Evolutionary conservation across 23 red algal species (phyloP).

Genomic region (Gracilaria domingensis): DNA sequence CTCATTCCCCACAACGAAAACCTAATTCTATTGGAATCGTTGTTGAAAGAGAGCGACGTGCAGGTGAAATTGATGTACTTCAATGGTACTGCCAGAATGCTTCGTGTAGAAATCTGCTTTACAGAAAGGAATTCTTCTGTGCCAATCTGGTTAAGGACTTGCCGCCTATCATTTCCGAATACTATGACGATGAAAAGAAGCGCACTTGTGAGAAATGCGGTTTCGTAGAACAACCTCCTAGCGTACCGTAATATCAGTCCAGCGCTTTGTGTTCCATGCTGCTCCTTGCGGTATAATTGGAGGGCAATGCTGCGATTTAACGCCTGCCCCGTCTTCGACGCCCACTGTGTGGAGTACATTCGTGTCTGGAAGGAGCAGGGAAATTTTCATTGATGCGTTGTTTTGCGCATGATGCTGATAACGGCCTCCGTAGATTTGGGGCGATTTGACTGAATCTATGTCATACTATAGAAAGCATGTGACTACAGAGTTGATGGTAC

Average conservation of each 20-base stretch:
- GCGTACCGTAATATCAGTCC: neutral
- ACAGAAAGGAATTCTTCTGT: slow-evolving; percentile 85
- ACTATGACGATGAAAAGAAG: slow-evolving; percentile 63
- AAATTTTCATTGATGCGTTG: too few relatives aligned
- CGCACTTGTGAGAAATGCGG: slow-evolving; percentile 93
- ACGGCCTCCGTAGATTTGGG: too few relatives aligned
- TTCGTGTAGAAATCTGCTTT: slow-evolving; percentile 70
- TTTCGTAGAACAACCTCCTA: slow-evolving; percentile 72
- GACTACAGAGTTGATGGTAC: too few relatives aligned
- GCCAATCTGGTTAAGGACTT: slow-evolving; percentile 86
- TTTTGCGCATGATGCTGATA: too few relatives aligned
- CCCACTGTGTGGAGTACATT: too few relatives aligned
- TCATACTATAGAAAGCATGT: too few relatives aligned
- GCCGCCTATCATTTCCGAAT: slow-evolving; percentile 82
- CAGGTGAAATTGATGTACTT: slow-evolving; percentile 85
- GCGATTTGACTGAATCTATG: too few relatives aligned
- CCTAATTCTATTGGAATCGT: slow-evolving; percentile 87
- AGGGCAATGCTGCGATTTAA: neutral
- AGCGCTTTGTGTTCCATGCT: neutral
- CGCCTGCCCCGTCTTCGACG: neutral
- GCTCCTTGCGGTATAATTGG: neutral
- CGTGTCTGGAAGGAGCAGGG: too few relatives aligned
- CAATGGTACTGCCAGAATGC: slow-evolving; percentile 94
- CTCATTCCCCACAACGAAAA: slow-evolving; percentile 87
- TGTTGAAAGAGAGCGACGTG: slow-evolving; percentile 84